Evolutionary conservation across 495 filamentous ascomycete genomes (phyloP), one percentile per base, ranked within the genome.

Genomic region (Aspergillus egyptiacus): DNA sequence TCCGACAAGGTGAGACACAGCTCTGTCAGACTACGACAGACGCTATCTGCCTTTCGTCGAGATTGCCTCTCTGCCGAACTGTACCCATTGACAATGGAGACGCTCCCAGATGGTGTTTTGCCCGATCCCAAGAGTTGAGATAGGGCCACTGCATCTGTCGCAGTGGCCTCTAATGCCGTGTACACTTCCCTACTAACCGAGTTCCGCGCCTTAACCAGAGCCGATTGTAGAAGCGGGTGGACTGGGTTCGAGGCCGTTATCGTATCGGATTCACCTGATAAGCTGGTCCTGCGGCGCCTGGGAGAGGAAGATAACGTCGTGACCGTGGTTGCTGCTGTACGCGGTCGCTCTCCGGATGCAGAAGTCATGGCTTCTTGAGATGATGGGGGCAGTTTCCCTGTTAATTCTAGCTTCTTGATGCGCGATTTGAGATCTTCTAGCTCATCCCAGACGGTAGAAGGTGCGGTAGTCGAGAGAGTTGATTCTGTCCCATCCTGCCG

Each of bases 401-500:
- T 94, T 44, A 91, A 63, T 62, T 98, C 93, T n/a, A 98, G 76
- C 37, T 87, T 87, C 50, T 86, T 82, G 53, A 98, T 95, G 17
- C 94, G 81, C 8, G 89, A 91, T 62, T 97, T 98, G 10, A 98
- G 70, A 45, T 97, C 94, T 55, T 98, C 93, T 15, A 98, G 69
- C 66, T 98, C 93, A 63, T 98, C 93, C 94, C 94, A 98, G 8
- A 98, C 87, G 1, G 88, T 94, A 2, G 93, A 95, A 17, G 90
- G 85, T 7, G 89, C 89, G 2, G 82, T 89, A 0, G 87, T 89
- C 0, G 93, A 97, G 18, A 83, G 72, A 0, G 87, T 89, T 0
- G 91, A 96, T 50, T 87, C 87, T 2, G 88, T 90, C 25, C 79
- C 80, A 54, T 85, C 79, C 3, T 64, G 67, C 38, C 69, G 67